Evolutionary conservation across 768 basidiomycete genomes (phyloP).

Genomic region (Pilatotrama ljubarskyi): DNA sequence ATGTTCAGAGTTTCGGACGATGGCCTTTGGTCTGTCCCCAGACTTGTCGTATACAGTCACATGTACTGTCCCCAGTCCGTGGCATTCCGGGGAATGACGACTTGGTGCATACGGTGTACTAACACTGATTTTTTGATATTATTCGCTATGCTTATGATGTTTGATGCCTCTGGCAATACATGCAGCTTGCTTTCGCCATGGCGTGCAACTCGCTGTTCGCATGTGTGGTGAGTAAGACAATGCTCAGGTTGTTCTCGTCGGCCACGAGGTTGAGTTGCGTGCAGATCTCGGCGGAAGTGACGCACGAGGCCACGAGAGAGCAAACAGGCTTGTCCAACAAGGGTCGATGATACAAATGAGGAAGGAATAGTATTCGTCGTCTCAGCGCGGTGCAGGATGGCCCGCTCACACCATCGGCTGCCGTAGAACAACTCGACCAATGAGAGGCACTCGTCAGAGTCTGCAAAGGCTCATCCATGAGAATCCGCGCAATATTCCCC

Average conservation of each 20-base stretch:
- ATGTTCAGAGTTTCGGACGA: slow-evolving; percentile 1
- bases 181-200: not conserved
- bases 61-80: not conserved
- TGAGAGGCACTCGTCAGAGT: not conserved
- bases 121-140: slow-evolving; percentile 18
- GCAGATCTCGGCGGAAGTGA: not conserved
- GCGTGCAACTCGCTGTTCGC: not conserved
- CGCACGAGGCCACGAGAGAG: not conserved
- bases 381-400: not conserved
- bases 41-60: not conserved
- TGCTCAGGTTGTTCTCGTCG: not conserved
- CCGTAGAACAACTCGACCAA: slow-evolving; percentile 3
- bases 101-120: slow-evolving; percentile 22
- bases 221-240: not conserved
- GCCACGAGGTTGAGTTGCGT: not conserved
- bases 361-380: slow-evolving; percentile 9
- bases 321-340: slow-evolving; percentile 9
- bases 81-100: not conserved
- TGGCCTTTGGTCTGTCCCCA: slow-evolving; percentile 4
- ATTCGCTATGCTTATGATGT: slow-evolving; percentile 18
- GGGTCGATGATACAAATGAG: slow-evolving; percentile 4
- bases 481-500: slow-evolving; percentile 12
- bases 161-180: not conserved
- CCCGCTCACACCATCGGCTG: slow-evolving; percentile 17
- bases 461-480: slow-evolving; percentile 13